Conservation (phyloP, 2,329 filamentous ascomycete species). For the Davidsoniella eucalypti region DNA sequence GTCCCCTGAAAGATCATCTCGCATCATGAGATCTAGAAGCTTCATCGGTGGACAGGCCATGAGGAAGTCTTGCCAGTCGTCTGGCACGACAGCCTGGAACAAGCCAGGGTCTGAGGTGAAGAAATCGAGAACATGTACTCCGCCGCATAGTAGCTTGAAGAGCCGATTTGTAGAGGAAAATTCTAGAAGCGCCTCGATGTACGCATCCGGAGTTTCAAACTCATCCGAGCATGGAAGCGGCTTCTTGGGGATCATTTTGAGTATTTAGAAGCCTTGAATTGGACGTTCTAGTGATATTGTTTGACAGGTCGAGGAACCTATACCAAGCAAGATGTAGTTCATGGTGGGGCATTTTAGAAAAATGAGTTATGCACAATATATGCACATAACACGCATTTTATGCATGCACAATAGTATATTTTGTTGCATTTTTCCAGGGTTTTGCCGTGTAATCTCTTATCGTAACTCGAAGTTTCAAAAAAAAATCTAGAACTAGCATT, state of each 20-base stretch:
- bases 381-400: neutral
- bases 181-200: constrained; percentile 58
- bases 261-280: neutral
- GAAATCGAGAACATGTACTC: constrained; percentile 95
- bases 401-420: neutral
- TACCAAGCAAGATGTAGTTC: neutral
- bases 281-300: neutral
- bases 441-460: constrained; percentile 8
- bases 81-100: constrained; percentile 59
- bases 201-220: constrained; percentile 58
- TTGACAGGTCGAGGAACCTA: neutral
- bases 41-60: constrained; percentile 52
- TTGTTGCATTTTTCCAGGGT: neutral
- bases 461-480: constrained; percentile 4
- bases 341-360: neutral
- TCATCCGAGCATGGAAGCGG: constrained; percentile 52
- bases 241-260: constrained; percentile 31
- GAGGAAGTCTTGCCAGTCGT: constrained; percentile 72
- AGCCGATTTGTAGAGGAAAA: constrained; percentile 60
- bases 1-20: constrained; percentile 45
- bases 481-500: constrained; percentile 2
- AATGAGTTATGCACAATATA: neutral
- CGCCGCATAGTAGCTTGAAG: constrained; percentile 81
- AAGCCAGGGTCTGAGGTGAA: constrained; percentile 73
- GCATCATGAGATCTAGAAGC: constrained; percentile 65